These are phyloP conservation scores for Berkeleyomyces basicola DNA, from an alignment of 2,329 filamentous ascomycete genomes.

Conservation along the genomic window DNA sequence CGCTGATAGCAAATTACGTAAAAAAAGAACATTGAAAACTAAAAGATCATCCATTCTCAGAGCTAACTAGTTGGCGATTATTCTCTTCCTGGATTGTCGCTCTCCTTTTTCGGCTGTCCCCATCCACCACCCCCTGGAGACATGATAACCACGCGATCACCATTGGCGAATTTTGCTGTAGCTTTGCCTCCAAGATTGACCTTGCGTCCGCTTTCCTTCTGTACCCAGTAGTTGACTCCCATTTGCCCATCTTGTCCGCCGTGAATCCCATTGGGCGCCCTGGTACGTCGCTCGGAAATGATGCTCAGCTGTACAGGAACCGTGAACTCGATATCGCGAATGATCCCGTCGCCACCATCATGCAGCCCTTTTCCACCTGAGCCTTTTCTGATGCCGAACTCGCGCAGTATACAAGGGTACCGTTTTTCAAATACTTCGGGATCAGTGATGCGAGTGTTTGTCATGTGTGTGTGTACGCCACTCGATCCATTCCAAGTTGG, in stretches of 20 bases:
- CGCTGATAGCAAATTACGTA: no score
- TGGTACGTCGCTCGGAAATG: slow-evolving; percentile 60
- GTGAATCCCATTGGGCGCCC: slow-evolving; percentile 52
- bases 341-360: slow-evolving; percentile 54
- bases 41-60: no score
- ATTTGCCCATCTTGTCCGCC: slow-evolving; percentile 66
- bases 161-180: slow-evolving; percentile 56
- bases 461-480: slow-evolving; percentile 40
- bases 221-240: slow-evolving; percentile 77
- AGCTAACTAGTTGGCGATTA: no score
- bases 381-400: slow-evolving; percentile 48
- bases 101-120: slow-evolving; percentile 31
- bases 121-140: slow-evolving; percentile 71
- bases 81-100: background rate
- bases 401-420: slow-evolving; percentile 56
- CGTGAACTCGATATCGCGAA: slow-evolving; percentile 64
- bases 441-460: slow-evolving; percentile 60
- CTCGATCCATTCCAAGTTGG: slow-evolving; percentile 30
- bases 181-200: slow-evolving; percentile 71
- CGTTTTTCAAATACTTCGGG: slow-evolving; percentile 29
- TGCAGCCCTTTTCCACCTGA: slow-evolving; percentile 51
- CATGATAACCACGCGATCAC: slow-evolving; percentile 60
- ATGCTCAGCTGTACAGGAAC: slow-evolving; percentile 64
- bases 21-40: no score
- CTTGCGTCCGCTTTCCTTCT: slow-evolving; percentile 48